A percentile compares a stretch with the other conserved stretches of the same genome.
phyloP scores from a whole-genome alignment of 2,329 filamentous ascomycete species.

The Chaetomiaceae sp. region DNA sequence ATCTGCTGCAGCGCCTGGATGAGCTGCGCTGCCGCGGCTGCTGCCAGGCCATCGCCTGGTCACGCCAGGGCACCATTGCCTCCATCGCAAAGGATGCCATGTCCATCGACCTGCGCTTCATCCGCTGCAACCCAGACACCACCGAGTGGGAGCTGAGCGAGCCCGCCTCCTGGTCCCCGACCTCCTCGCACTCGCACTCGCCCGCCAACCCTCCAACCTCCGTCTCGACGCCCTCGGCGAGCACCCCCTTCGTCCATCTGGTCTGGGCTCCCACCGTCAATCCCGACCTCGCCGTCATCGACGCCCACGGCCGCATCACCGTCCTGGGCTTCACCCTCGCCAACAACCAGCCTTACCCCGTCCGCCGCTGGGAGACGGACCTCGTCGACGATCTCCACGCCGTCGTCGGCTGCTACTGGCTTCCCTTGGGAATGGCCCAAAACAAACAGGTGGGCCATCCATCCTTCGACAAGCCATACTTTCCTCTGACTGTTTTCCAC shows the following conservation, averaged over 20 bases:
- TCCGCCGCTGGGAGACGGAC: constrained; percentile 62
- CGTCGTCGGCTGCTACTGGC: constrained; percentile 83
- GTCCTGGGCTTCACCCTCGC: constrained; percentile 68
- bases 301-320: constrained; percentile 71
- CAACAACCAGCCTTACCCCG: constrained; percentile 65
- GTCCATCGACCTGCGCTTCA: constrained; percentile 66
- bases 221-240: constrained; percentile 56
- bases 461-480: neutral
- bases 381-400: constrained; percentile 68
- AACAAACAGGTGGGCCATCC: constrained; percentile 37
- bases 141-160: constrained; percentile 74
- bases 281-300: constrained; percentile 78
- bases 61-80: constrained; percentile 79
- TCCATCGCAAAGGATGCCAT: constrained; percentile 70
- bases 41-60: constrained; percentile 82
- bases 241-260: constrained; percentile 70
- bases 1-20: constrained; percentile 68
- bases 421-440: constrained; percentile 52
- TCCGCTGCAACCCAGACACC: constrained; percentile 63
- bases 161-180: constrained; percentile 58
- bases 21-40: constrained; percentile 72
- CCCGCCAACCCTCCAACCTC: constrained; percentile 37
- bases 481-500: neutral
- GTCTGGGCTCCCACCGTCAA: constrained; percentile 71
- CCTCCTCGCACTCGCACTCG: constrained; percentile 57